Evolutionary conservation across 1,284 basidiomycete genomes (phyloP).

Genomic region (Cerrena zonata): DNA sequence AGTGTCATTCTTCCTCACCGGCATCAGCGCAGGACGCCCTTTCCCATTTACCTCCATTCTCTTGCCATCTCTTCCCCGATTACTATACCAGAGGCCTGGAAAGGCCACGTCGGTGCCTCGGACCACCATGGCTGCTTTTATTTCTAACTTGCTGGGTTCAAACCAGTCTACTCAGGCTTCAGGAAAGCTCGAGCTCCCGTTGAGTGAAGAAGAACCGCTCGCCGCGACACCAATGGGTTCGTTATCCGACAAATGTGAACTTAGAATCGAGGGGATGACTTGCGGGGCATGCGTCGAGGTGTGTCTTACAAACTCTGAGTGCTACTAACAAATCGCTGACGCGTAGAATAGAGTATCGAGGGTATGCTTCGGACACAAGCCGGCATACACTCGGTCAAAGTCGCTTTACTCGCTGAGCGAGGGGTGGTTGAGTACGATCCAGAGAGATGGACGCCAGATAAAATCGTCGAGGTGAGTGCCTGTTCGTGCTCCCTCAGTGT

Average conservation of each 20-base stretch:
- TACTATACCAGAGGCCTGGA: neutral
- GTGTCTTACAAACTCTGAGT: constrained; percentile 21
- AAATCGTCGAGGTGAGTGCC: constrained; percentile 71
- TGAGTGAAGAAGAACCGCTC: constrained; percentile 32
- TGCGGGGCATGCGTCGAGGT: constrained; percentile 88
- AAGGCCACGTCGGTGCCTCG: neutral
- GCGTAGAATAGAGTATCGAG: constrained; percentile 74
- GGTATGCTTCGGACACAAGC: constrained; percentile 77
- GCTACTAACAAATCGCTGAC: constrained; percentile 6
- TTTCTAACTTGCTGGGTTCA: constrained; percentile 27
- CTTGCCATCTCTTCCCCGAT: constrained; percentile 4
- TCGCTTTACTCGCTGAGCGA: constrained; percentile 90
- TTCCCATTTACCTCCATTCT: constrained; percentile 12
- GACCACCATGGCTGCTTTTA: constrained; percentile 22
- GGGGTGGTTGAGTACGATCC: constrained; percentile 88
- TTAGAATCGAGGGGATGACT: constrained; percentile 87
- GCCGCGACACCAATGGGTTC: constrained; percentile 20
- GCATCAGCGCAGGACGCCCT: constrained; percentile 12
- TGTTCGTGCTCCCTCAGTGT: too few species aligned
- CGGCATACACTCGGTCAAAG: constrained; percentile 84
- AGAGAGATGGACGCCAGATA: constrained; percentile 72
- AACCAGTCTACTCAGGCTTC: constrained; percentile 21
- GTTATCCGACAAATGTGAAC: constrained; percentile 50
- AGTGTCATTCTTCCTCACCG: neutral
- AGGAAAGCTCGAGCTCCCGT: constrained; percentile 29